These are phyloP conservation scores for Fonsecaea erecta DNA, from an alignment of 2,329 filamentous ascomycete genomes.

Conservation along the genomic window DNA sequence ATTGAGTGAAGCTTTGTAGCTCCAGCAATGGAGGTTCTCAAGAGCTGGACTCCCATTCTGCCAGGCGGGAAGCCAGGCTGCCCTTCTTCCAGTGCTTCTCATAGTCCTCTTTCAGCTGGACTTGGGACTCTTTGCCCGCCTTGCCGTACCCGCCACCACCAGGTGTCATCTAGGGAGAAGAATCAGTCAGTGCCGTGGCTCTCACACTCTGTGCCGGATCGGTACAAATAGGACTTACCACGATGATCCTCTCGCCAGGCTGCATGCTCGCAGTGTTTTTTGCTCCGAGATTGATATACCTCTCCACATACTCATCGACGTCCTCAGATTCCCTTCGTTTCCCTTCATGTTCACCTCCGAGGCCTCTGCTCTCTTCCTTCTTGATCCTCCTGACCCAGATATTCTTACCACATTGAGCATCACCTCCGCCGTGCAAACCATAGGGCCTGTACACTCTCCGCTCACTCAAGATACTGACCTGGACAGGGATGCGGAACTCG, in stretches of 20 bases:
- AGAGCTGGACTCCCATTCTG: conserved; percentile 57
- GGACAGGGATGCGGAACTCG: conserved; percentile 79
- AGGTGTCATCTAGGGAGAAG: conserved; percentile 35
- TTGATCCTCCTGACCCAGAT: conserved; percentile 80
- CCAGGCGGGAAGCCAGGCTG: conserved; percentile 55
- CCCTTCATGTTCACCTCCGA: conserved; percentile 51
- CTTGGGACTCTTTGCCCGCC: conserved; percentile 58
- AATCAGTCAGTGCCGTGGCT: conserved; percentile 11
- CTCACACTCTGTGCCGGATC: not conserved
- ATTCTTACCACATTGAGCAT: conserved; percentile 79
- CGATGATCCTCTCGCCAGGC: conserved; percentile 64
- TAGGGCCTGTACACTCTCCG: conserved; percentile 77
- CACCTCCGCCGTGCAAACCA: conserved; percentile 80
- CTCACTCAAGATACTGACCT: conserved; percentile 80
- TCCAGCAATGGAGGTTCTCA: conserved; percentile 32
- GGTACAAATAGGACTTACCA: conserved; percentile 58
- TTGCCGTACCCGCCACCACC: conserved; percentile 60
- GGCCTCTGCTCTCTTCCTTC: conserved; percentile 48
- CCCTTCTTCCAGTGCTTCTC: conserved; percentile 64
- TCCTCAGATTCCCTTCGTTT: conserved; percentile 51
- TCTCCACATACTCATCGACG: conserved; percentile 49
- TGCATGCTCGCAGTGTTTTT: conserved; percentile 67
- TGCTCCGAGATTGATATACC: conserved; percentile 63
- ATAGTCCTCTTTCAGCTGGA: conserved; percentile 60
- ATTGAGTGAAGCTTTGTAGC: not conserved